Evolutionary conservation across 2,329 filamentous ascomycete species (phyloP), one percentile per base, ranked within the genome.

Genomic region (Onygenales sp.): DNA sequence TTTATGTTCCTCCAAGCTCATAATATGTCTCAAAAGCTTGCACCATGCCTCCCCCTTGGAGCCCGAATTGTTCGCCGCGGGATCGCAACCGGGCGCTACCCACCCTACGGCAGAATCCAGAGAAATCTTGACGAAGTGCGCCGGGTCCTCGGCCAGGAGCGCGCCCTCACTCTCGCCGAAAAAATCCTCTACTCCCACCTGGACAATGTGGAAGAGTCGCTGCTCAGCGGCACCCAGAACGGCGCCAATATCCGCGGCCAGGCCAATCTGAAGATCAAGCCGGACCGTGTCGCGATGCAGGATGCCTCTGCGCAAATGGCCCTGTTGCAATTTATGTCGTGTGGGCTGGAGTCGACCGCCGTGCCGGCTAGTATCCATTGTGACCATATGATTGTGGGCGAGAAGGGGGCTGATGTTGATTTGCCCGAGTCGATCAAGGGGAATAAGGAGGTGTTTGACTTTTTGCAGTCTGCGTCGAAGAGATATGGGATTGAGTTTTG

Each of bases 271-370:
- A 95, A 95, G 77, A 86, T 98, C 71, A 95, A 95, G 73, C 93
- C 93, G 21, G 93, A 98, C 71, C 83, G 93, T 51, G 93, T 97
- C 62, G 94, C 94, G 59, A 98, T 98, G 93, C 93, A 98, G 74
- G 93, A 98, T 76, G 93, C 93, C 11, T 95, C 89, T 33, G 93
- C 93, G 5, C 93, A 98, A 75, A 98, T 98, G 93, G 93, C 93
- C 1, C 77, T 98, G 59, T 76, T 98, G 63, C 93, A 98, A 73
- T 98, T 98, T 79, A 98, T 98, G 92, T 89, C 88, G 32, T 98
- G 93, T 72, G 88, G 89, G 53, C 79, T 98, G 52, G 87, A 86
- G 32, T 83, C 83, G 55, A 95, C 93, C 2, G 91, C 91, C 8
- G 92, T 98, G 49, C 93, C 93, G 9, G 92, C 93, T 48, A 96